These are phyloP conservation scores for Lodderomyces orthopsilosis DNA, from an alignment of 1,139 yeast species.

Conservation along the genomic window DNA sequence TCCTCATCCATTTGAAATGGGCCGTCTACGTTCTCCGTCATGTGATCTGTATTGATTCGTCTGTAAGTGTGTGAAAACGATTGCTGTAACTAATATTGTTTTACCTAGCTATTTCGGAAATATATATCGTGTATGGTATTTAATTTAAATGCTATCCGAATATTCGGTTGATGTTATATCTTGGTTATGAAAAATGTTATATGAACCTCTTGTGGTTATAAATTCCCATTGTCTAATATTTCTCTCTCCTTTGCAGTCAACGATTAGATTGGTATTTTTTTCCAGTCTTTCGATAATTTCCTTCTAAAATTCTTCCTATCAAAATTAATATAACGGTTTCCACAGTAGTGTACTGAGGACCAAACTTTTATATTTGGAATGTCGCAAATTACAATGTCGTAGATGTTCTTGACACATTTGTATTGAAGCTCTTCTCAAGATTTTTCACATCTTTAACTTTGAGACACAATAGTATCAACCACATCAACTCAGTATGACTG, in stretches of 20 bases:
- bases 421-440: neutral
- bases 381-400: neutral
- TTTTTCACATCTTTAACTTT: neutral
- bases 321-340: no score
- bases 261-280: neutral
- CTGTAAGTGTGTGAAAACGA: neutral
- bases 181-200: neutral
- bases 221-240: neutral
- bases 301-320: no score
- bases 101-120: neutral
- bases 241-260: conserved; percentile 1
- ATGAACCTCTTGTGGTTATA: neutral
- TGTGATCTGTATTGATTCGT: conserved; percentile 7
- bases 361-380: neutral
- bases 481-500: conserved; percentile 9
- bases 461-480: no score
- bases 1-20: conserved; percentile 53
- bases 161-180: neutral
- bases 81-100: neutral
- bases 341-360: neutral
- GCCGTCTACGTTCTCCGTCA: conserved; percentile 38
- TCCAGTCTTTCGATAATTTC: neutral
- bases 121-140: neutral
- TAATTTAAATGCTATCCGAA: neutral
- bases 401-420: neutral